phyloP scores from a whole-genome alignment of 2,329 filamentous ascomycete species.

The Penicillium psychrosexuale region DNA sequence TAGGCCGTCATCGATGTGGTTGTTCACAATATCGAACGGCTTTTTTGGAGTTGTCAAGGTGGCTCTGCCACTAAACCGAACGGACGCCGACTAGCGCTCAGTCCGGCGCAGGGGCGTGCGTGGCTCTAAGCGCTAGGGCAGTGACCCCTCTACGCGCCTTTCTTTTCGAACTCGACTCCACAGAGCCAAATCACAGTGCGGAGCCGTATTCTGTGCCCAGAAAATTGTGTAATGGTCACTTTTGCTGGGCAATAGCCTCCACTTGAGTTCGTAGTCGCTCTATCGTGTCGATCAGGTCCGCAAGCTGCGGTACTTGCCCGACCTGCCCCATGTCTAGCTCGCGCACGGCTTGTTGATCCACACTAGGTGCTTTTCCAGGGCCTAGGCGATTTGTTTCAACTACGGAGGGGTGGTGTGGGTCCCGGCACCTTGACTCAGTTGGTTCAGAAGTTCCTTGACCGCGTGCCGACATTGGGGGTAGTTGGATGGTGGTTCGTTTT shows the following conservation, averaged over 20 bases:
- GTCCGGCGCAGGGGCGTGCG: slow-evolving; percentile 17
- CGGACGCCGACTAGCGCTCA: slow-evolving; percentile 9
- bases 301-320: slow-evolving; percentile 25
- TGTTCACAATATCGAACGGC: slow-evolving; percentile 12
- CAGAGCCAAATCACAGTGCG: neutral
- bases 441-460: slow-evolving; percentile 19
- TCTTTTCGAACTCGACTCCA: neutral
- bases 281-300: slow-evolving; percentile 35
- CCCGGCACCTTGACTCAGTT: slow-evolving; percentile 25
- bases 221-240: neutral
- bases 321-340: slow-evolving; percentile 21
- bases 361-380: slow-evolving; percentile 20
- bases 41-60: slow-evolving; percentile 11
- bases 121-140: slow-evolving; percentile 19
- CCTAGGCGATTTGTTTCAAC: slow-evolving; percentile 20
- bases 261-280: slow-evolving; percentile 36
- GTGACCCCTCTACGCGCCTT: slow-evolving; percentile 11
- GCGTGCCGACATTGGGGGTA: slow-evolving; percentile 21
- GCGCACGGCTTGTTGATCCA: slow-evolving; percentile 25
- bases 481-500: slow-evolving; percentile 14
- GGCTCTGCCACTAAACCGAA: slow-evolving; percentile 9
- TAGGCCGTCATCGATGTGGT: slow-evolving; percentile 5
- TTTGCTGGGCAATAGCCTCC: slow-evolving; percentile 31
- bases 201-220: neutral
- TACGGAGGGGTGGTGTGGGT: slow-evolving; percentile 25